Base-by-base conservation (phyloP, 495 filamentous ascomycete genomes). In the Lasiosphaeria ovina region DNA sequence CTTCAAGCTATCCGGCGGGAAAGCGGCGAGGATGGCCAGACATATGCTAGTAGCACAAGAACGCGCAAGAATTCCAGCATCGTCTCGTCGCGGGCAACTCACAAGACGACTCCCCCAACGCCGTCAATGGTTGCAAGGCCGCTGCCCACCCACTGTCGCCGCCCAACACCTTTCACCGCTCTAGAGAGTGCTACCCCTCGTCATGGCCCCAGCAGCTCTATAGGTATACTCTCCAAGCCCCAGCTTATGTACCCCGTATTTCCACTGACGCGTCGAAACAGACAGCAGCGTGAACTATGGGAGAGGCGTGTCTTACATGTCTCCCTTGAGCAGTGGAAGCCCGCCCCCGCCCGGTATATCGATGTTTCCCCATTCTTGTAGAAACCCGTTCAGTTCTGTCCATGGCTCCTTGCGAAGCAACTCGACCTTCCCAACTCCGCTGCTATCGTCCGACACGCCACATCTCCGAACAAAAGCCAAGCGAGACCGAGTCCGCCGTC, bases 41-140 rank as follows among this genome's bases (percentile, higher is more conserved):
- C 65, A 1, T 38, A 65, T n/a, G 59, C 57, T 6, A 66, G 57
- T 54, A 58, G 35, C 10, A 34, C 24, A 9, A 55, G 60, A 35
- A 62, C 69, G 2, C 66, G 64, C 1, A 62, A 67, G 32, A 57
- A 63, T 24, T 67, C 57, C 16, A 67, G 66, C 58, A 48, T 62
- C 14, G 17, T 60, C 10, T 62, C 62, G 3, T 69, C 66, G 5
- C 62, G 51, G 31, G 51, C 51, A 11, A 61, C 67, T 12, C 65
- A 65, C 45, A 65, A 57, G 34, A 62, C 63, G 3, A 58, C 62
- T 10, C 62, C 64, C 6, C 61, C 54, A 3, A 64, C 66, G 7
- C 64, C 62, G 34, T n/a, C 16, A 31, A n/a, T 51, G 47, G 35
- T 61, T 9, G 57, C 33, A 12, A 67, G 62, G 59, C 66, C 66